Conservation (phyloP, 805 yeast species). For the Wickerhamiella musiphila region DNA sequence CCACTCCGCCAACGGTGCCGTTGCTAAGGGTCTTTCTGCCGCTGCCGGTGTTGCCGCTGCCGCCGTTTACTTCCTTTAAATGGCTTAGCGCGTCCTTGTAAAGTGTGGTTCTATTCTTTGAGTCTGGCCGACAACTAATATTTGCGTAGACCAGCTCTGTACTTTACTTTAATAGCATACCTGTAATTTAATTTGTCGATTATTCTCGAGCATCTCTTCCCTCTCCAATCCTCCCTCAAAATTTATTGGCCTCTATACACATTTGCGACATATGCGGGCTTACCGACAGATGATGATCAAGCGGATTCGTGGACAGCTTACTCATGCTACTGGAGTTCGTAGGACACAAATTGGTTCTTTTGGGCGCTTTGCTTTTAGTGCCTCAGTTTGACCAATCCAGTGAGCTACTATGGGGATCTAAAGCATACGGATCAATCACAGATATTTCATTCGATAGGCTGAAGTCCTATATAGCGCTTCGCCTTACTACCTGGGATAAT, state of each 20-base stretch:
- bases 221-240: too few species aligned
- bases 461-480: too few species aligned
- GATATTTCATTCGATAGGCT: too few species aligned
- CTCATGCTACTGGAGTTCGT: conserved; percentile 8
- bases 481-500: conserved; percentile 65
- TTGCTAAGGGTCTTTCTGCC: conserved; percentile 5
- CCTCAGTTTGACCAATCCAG: conserved; percentile 37
- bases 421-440: conserved; percentile 8
- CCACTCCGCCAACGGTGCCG: conserved; percentile 8
- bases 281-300: too few species aligned
- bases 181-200: not conserved
- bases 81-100: not conserved
- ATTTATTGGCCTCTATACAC: too few species aligned
- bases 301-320: too few species aligned
- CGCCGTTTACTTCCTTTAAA: conserved; percentile 11
- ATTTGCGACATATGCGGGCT: too few species aligned
- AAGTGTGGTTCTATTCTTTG: too few species aligned
- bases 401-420: conserved; percentile 19
- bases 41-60: conserved; percentile 15
- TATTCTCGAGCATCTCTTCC: not conserved
- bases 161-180: too few species aligned
- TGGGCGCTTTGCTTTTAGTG: conserved; percentile 23
- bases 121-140: too few species aligned
- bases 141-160: too few species aligned
- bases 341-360: conserved; percentile 22